phyloP scores from a whole-genome alignment of 2,329 filamentous ascomycete species.

The Fusarium camptoceras region DNA sequence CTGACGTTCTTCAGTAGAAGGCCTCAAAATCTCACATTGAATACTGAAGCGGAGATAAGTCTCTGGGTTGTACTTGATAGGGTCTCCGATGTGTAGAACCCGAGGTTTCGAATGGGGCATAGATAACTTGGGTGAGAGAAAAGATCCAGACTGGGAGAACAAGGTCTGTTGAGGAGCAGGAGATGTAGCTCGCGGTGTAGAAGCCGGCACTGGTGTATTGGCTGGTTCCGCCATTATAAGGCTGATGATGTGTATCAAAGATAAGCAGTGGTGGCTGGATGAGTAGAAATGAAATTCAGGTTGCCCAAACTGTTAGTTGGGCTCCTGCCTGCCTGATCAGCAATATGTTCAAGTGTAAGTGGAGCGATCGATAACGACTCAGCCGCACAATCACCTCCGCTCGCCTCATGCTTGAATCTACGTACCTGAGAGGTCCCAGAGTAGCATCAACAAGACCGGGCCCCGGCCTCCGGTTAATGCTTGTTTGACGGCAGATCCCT shows the following conservation, averaged over 20 bases:
- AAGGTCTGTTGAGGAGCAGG: slow-evolving; percentile 48
- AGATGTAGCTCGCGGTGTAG: slow-evolving; percentile 59
- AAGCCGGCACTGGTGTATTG: slow-evolving; percentile 60
- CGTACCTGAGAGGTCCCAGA: slow-evolving; percentile 15
- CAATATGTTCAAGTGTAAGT: slow-evolving; percentile 21
- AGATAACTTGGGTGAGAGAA: slow-evolving; percentile 45
- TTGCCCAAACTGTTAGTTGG: neutral
- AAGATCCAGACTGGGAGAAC: slow-evolving; percentile 40
- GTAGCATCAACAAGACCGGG: slow-evolving; percentile 11
- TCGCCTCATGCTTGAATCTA: slow-evolving; percentile 10
- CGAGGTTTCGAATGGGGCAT: slow-evolving; percentile 56
- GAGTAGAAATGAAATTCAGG: neutral
- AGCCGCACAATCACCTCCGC: slow-evolving; percentile 25
- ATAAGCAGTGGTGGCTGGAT: neutral
- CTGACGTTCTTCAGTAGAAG: slow-evolving; percentile 61
- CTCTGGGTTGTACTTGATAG: slow-evolving; percentile 61
- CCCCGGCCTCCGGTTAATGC: slow-evolving; percentile 21
- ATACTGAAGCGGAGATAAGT: slow-evolving; percentile 59
- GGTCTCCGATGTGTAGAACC: slow-evolving; percentile 82
- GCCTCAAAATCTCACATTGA: slow-evolving; percentile 64
- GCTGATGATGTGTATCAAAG: neutral
- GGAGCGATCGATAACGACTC: slow-evolving; percentile 28
- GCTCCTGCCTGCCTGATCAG: slow-evolving; percentile 19
- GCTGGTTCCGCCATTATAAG: slow-evolving; percentile 59
- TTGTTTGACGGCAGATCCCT: slow-evolving; percentile 26